Conservation (phyloP, 352 stramenopile genomes). For the Globisporangium apiculatum region DNA sequence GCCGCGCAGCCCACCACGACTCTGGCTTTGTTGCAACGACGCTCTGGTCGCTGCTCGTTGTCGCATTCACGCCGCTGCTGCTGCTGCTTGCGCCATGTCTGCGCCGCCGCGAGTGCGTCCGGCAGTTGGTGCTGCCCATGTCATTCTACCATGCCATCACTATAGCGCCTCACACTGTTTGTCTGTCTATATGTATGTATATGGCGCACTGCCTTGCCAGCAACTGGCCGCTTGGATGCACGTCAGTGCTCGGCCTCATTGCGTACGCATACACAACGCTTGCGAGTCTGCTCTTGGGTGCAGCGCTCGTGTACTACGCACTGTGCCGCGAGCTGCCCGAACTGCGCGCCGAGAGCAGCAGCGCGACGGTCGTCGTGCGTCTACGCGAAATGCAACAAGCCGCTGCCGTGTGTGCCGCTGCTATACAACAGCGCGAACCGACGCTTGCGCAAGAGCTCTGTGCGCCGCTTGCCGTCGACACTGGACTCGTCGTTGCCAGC, state of each 20-base stretch:
- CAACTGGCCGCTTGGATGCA: slow-evolving; percentile 64
- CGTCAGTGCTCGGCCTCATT: slow-evolving; percentile 45
- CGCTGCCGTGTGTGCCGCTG: slow-evolving; percentile 28
- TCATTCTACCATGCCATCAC: slow-evolving; percentile 1
- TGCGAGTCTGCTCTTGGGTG: slow-evolving; percentile 31
- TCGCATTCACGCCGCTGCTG: slow-evolving; percentile 51
- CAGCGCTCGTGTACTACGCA: slow-evolving; percentile 49
- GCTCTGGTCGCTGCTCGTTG: slow-evolving; percentile 43
- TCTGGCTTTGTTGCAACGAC: slow-evolving; percentile 42
- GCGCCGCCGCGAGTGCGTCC: slow-evolving; percentile 41
- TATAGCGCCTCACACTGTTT: background rate
- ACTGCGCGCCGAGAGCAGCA: slow-evolving; percentile 25
- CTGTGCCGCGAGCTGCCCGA: slow-evolving; percentile 58
- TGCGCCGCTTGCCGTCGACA: slow-evolving; percentile 44
- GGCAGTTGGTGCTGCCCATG: background rate
- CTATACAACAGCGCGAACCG: slow-evolving; percentile 35
- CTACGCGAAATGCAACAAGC: slow-evolving; percentile 28
- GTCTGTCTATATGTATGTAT: background rate
- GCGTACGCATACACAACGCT: slow-evolving; percentile 36
- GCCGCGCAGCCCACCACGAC: background rate
- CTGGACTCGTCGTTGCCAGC: slow-evolving; percentile 29
- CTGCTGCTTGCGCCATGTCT: slow-evolving; percentile 46
- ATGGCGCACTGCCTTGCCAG: slow-evolving; percentile 13
- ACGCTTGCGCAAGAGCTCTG: slow-evolving; percentile 50
- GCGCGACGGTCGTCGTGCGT: slow-evolving; percentile 28